These are phyloP conservation scores for Fusarium sp. DNA, from an alignment of 2,329 filamentous ascomycete genomes.

Conservation along the genomic window DNA sequence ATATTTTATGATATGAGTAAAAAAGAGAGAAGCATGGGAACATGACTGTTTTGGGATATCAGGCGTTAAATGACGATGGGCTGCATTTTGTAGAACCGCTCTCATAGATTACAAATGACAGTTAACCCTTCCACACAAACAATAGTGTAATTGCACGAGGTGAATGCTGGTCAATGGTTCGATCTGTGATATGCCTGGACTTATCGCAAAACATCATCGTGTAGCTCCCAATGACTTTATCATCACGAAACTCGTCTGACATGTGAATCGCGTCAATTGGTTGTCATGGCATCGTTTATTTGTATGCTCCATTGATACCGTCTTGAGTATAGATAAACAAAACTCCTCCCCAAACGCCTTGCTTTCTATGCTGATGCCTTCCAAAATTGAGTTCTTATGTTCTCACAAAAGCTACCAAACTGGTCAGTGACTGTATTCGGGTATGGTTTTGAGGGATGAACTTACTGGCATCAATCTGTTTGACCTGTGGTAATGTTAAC, in stretches of 20 bases:
- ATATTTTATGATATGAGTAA: constrained; percentile 33
- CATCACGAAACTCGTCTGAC: constrained; percentile 2
- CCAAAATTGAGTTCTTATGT: constrained; percentile 34
- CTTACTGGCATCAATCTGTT: constrained; percentile 97
- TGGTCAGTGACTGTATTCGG: background rate
- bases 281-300: constrained; percentile 15
- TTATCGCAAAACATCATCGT: background rate
- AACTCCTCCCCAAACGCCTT: constrained; percentile 39
- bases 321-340: constrained; percentile 26
- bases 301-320: constrained; percentile 18
- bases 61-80: constrained; percentile 43
- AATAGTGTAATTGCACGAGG: background rate
- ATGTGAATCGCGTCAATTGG: constrained; percentile 5
- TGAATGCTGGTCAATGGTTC: background rate
- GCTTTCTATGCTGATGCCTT: constrained; percentile 34
- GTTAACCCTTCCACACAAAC: constrained; percentile 21
- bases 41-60: constrained; percentile 42
- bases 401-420: constrained; percentile 48
- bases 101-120: constrained; percentile 45
- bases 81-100: constrained; percentile 41
- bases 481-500: constrained; percentile 85
- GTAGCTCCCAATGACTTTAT: background rate
- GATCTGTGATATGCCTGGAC: background rate
- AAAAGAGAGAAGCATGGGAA: constrained; percentile 36
- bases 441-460: constrained; percentile 46